Base-by-base conservation (phyloP, 495 filamentous ascomycete species). In the Acidomyces sp. region DNA sequence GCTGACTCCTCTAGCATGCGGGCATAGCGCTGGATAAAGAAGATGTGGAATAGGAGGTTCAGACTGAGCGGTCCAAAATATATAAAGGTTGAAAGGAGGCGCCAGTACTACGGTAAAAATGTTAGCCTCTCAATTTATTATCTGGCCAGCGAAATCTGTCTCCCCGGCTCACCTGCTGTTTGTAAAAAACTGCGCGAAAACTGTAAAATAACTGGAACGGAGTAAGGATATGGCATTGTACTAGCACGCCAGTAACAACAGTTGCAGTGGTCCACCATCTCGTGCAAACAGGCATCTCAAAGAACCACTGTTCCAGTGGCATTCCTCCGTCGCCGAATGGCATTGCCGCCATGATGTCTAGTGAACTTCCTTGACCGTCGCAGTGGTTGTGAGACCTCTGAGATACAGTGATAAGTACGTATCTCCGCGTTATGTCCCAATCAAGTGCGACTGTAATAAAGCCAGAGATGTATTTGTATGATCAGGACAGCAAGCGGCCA, bases 191-290 rank as follows among this genome's bases (percentile, higher is more conserved):
- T 10, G 85, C 76, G 24, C 82, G 77, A 57, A 86, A 86, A 69
- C 84, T 94, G 66, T 95, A 96, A 64, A 95, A 97, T 16, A 97
- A 74, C 62, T 93, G 85, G 59, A 92, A 93, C 32, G 85, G 85
- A 1, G 77, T 84, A 45, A 96, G 62, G 55, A 95, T 75, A 54
- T 87, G 71, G 62, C 87, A 95, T 58, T 97, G 92, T 3, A 95
- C 85, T 37, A 96, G 67, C 3, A 85, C 77, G 51, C 83, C 87
- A n/a, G 78, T 88, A 33, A 79, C 67, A 12, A 96, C 78, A 0
- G 85, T 92, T 27, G 86, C 86, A 4, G 82, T 86, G 11, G 92
- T 97, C 90, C 90, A 97, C 74, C 80, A 88, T 34, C 90, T 66
- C 19, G 92, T 96, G 54, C 87, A 90, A 17, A 87, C 76, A 1